Base-by-base conservation (phyloP, 768 basidiomycete species). In the Rhodotorula diobovata region DNA sequence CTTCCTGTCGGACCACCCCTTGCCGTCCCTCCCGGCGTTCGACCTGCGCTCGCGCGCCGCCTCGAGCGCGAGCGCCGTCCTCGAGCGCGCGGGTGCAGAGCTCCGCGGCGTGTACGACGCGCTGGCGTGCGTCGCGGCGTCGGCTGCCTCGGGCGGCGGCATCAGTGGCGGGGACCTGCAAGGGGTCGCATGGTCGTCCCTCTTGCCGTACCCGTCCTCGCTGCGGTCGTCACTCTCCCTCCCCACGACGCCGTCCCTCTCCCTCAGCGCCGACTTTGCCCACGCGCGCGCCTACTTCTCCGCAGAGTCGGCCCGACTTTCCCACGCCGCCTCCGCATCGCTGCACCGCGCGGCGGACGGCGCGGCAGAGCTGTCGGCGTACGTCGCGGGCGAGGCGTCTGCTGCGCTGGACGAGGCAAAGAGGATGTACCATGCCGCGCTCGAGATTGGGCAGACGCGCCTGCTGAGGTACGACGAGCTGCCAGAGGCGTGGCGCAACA, bases 401-500 rank as follows among this genome's bases (percentile, higher is more conserved):
- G 53, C 46, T 16, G 71, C 59, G 5, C 10, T 75, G 28, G 70
- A 72, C 50, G 71, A 75, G 60, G 71, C 68, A 35, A 48, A 7
- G 30, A 57, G 51, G 61, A 72, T 75, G 71, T 75, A 75, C 30
- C 68, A 72, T 20, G 32, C 21, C 0, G 70, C 74, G 39, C 54
- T 75, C 41, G 74, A 75, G 66, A 54, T 63, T n/a, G 77, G 77
- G 16, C 54, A 63, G 43, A 63, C 59, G 30, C 25, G 79, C 37
- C 50, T 79, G 67, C 59, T 79, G n/a, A 32, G 58, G 61, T 79
- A 76, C 54, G 69, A 73, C 23, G 79, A 79, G 50, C 63, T 79
- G 35, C 79, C 79, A 20, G 30, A 50, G 25, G 67, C 73, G 23
- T 79, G 78, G 78, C 56, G 74, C 37, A 79, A 79, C 67, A 79